Percentiles rank a stretch among this genome's conserved stretches.
Evolutionary conservation across 2,329 filamentous ascomycete species (phyloP).

Genomic region (Fusarium subglutinans): DNA sequence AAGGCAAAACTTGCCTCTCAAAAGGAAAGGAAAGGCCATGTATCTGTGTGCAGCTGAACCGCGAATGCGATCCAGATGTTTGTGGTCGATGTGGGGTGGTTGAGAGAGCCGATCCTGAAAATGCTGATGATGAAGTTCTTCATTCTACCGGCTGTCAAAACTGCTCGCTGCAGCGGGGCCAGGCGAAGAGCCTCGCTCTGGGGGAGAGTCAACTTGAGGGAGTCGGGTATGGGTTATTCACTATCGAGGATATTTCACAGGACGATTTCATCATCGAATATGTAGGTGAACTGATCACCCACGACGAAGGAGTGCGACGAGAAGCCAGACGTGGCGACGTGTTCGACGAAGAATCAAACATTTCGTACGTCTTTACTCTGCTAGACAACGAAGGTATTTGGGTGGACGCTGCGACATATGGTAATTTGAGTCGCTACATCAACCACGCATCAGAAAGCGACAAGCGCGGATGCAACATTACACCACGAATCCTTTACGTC

Average conservation of each 20-base stretch:
- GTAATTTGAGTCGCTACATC: slow-evolving; percentile 85
- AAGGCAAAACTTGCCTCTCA: slow-evolving; percentile 66
- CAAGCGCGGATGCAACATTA: slow-evolving; percentile 67
- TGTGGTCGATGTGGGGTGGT: slow-evolving; percentile 76
- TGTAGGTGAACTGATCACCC: slow-evolving; percentile 78
- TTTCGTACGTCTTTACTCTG: slow-evolving; percentile 72
- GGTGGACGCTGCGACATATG: slow-evolving; percentile 80
- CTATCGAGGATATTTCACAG: slow-evolving; percentile 71
- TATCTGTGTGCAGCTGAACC: slow-evolving; percentile 75
- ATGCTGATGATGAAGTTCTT: slow-evolving; percentile 67
- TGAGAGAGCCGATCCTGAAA: slow-evolving; percentile 74
- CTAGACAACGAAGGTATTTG: slow-evolving; percentile 69
- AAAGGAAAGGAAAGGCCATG: slow-evolving; percentile 70
- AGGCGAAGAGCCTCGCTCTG: slow-evolving; percentile 71
- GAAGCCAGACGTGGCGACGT: slow-evolving; percentile 69
- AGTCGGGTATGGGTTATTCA: slow-evolving; percentile 79
- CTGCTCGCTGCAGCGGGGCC: slow-evolving; percentile 73
- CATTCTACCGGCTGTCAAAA: slow-evolving; percentile 74
- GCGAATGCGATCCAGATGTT: slow-evolving; percentile 83
- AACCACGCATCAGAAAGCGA: slow-evolving; percentile 73
- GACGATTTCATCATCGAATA: slow-evolving; percentile 86
- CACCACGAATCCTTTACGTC: slow-evolving; percentile 74
- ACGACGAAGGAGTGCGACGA: slow-evolving; percentile 74
- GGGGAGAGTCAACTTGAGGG: slow-evolving; percentile 74
- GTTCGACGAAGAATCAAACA: slow-evolving; percentile 67